Evolutionary conservation across 148 eudicot genomes (phyloP), one percentile per base, ranked within the genome.

Genomic region (Amaranthus cruentus): DNA sequence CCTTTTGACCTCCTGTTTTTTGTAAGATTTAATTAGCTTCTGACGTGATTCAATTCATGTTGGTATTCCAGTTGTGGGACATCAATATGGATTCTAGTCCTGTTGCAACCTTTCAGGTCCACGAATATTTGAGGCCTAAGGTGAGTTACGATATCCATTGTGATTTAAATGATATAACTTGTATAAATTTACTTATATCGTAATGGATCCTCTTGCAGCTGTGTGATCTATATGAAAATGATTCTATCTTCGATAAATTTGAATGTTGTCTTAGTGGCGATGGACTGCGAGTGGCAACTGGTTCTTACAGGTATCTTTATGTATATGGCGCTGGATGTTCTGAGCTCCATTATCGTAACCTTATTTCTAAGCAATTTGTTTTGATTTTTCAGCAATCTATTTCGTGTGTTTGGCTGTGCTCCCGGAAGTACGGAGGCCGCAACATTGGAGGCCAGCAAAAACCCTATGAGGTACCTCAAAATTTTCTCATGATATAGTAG

Each of bases 61-160:
- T 79, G 72, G 18, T 15, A 44, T 87, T 88, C 79, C 88, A 95
- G 99, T 85, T 95, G 74, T 95, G 99, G 99, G 97, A 95, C 77
- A 90, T 95, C 76, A 95, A 95, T 80, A 95, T 95, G 99, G 99
- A 95, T 85, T 92, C 99, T 47, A 97, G 99, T 67, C 97, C 99
- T 72, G 92, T 95, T 73, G 74, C 99, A 74, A 88, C 96, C 73
- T 95, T 82, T 77, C 99, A 92, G 79, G 99, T 95, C 77, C 99
- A 95, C 55, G 99, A 95, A 72, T 73, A 95, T 81, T 80, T 95
- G 78, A 87, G 99, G 85, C 99, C 99, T 47, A 91, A 88, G 99
- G 99, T 95, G 79, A 80, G 69, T 53, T 62, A 15, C 63, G 51
- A 78, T 60, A 18, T 65, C 15, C 46, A 9, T 11, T 4, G 18